Conservation (phyloP, 106 monocot species). For the Apostasia ramifera region DNA sequence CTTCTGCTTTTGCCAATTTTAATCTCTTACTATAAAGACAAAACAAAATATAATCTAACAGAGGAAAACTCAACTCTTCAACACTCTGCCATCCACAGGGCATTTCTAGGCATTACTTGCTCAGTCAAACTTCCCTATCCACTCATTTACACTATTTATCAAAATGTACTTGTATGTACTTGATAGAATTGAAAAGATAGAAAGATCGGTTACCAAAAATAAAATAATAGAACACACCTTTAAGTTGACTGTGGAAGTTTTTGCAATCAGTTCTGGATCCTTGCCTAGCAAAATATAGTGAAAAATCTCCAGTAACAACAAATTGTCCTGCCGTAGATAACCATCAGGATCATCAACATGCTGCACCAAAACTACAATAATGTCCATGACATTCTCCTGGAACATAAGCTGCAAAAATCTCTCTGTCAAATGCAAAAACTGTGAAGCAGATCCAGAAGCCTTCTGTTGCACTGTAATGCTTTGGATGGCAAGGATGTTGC, state of each 20-base stretch:
- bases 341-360: slow-evolving; percentile 60
- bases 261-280: slow-evolving; percentile 66
- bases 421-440: slow-evolving; percentile 55
- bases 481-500: slow-evolving; percentile 77
- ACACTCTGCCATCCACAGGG: too few species aligned
- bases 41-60: too few species aligned
- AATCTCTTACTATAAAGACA: too few species aligned
- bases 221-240: slow-evolving; percentile 34
- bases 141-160: too few species aligned
- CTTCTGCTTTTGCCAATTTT: too few species aligned
- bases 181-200: too few species aligned
- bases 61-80: too few species aligned
- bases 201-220: not conserved
- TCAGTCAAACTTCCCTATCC: too few species aligned
- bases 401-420: slow-evolving; percentile 82
- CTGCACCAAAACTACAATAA: slow-evolving; percentile 73
- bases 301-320: slow-evolving; percentile 79
- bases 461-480: slow-evolving; percentile 71
- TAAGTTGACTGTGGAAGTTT: slow-evolving; percentile 19
- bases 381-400: slow-evolving; percentile 80
- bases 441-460: slow-evolving; percentile 64
- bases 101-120: too few species aligned
- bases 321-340: slow-evolving; percentile 63
- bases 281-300: slow-evolving; percentile 64
- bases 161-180: too few species aligned